Evolutionary conservation across 2,329 filamentous ascomycete species (phyloP).

Genomic region (Aspergillus candidus): DNA sequence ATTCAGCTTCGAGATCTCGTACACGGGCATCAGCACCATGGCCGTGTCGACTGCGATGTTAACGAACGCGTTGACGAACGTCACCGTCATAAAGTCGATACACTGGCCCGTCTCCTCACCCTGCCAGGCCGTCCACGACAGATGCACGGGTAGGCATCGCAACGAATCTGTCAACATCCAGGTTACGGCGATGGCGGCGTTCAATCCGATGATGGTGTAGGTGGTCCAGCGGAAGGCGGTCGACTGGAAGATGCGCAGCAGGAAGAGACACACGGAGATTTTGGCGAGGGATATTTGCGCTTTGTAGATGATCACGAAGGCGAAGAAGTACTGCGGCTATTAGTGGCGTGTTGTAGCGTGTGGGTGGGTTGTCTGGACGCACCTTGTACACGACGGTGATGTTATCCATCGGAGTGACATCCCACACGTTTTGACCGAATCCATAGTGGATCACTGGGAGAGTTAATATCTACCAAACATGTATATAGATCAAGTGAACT

Average conservation of each 20-base stretch:
- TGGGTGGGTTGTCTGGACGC: not conserved
- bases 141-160: conserved; percentile 16
- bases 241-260: conserved; percentile 18
- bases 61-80: conserved; percentile 14
- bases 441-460: conserved; percentile 16
- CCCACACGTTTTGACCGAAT: conserved; percentile 20
- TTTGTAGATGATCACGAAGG: conserved; percentile 17
- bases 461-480: not conserved
- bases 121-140: conserved; percentile 17
- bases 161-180: conserved; percentile 15
- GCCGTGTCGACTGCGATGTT: conserved; percentile 16
- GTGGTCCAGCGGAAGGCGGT: conserved; percentile 12
- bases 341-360: not conserved
- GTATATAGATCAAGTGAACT: not conserved
- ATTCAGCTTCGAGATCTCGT: conserved; percentile 17
- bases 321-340: conserved; percentile 11
- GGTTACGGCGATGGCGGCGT: conserved; percentile 14
- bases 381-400: conserved; percentile 18
- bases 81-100: conserved; percentile 15
- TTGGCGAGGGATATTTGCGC: conserved; percentile 18
- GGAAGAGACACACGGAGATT: conserved; percentile 21
- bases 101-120: conserved; percentile 11
- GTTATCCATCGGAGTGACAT: conserved; percentile 14
- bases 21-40: conserved; percentile 19
- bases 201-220: conserved; percentile 16